Evolutionary conservation across 2,329 filamentous ascomycete genomes (phyloP), one percentile per base, ranked within the genome.

Genomic region (Thelonectria olida): DNA sequence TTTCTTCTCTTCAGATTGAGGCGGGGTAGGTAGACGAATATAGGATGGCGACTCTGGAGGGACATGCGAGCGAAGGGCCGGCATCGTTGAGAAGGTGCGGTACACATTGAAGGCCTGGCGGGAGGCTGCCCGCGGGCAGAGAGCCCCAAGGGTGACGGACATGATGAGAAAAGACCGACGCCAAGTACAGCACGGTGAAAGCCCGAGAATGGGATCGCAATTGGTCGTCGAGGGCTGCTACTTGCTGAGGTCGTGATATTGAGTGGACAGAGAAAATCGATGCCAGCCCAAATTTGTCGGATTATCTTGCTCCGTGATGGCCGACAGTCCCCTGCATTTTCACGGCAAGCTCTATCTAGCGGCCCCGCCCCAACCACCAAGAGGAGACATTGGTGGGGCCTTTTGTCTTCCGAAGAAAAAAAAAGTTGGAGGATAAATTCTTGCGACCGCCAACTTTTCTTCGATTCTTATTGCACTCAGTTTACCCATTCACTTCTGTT

Each of bases 1-100:
- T 62, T 76, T 79, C 13, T 74, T 74, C 67, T 85, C 81, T 28
- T 86, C 84, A 51, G 90, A 88, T 75, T 97, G 93, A n/a, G 88
- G 85, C 49, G 91, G 86, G 68, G 84, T 84, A 48, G 94, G 95
- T 56, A 97, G 83, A 67, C 92, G 88, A 79, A 98, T 91, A 82
- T 91, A 98, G 66, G 87, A 86, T 47, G 96, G 95, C 34, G 93
- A 97, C 75, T 97, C 92, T 49, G 96, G 95, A 17, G 90, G 90
- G 65, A 94, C 91, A 47, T 82, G 80, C 61, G 87, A 82, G 50
- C 79, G 79, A 73, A 74, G 58, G 72, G 78, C 76, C 47, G 74
- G 65, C 22, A 75, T 76, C 7, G 73, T 74, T 20, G 76, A 77
- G 60, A 79, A 76, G 31, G 66, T 64, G 59, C 75, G 72, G n/a